Conservation (phyloP, 768 basidiomycete species). For the Russula compacta region DNA sequence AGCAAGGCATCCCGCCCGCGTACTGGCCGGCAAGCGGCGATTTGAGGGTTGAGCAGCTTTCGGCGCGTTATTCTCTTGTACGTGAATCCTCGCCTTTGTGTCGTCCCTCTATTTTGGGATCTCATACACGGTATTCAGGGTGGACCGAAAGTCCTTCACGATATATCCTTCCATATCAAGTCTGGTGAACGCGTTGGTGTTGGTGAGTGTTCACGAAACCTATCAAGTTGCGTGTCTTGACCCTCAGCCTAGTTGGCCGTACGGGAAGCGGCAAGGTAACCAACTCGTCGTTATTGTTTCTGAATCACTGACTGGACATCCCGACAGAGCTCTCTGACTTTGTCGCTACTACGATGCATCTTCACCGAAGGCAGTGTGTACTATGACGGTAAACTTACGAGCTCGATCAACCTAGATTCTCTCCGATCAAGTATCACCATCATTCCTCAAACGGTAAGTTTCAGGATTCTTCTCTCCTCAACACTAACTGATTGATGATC, state of each 20-base stretch:
- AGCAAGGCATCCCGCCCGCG: conserved; percentile 44
- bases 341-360: conserved; percentile 47
- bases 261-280: conserved; percentile 47
- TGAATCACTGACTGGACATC: neutral
- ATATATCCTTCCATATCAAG: conserved; percentile 41
- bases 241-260: conserved; percentile 37
- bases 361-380: conserved; percentile 42
- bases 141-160: conserved; percentile 48
- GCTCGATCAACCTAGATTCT: conserved; percentile 42
- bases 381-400: conserved; percentile 41
- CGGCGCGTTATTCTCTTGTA: conserved; percentile 38
- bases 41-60: conserved; percentile 42
- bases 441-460: conserved; percentile 46
- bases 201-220: conserved; percentile 26
- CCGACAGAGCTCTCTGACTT: conserved; percentile 38
- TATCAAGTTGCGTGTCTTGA: neutral
- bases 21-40: conserved; percentile 55
- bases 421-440: conserved; percentile 47
- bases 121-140: conserved; percentile 25
- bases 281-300: conserved; percentile 5
- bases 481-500: conserved; percentile 6
- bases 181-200: conserved; percentile 53
- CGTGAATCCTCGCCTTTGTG: conserved; percentile 30
- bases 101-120: conserved; percentile 33
- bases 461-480: neutral